Evolutionary conservation across 2,329 filamentous ascomycete genomes (phyloP).

Genomic region (Meredithiella fracta): DNA sequence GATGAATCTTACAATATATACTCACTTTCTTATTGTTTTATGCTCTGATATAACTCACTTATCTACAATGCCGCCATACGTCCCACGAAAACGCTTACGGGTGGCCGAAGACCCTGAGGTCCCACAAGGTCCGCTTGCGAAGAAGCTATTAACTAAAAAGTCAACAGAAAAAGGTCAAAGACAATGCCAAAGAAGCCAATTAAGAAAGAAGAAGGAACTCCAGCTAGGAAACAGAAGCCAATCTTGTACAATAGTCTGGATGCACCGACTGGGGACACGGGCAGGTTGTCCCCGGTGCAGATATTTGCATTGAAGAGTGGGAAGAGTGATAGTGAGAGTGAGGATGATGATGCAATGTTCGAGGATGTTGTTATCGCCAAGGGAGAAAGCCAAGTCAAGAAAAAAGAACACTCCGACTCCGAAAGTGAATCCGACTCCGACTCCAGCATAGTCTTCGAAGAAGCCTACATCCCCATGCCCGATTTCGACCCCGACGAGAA

Average conservation of each 20-base stretch:
- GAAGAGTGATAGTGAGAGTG: slow-evolving; percentile 25
- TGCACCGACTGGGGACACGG: slow-evolving; percentile 25
- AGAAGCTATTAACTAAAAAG: neutral
- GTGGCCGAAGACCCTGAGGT: slow-evolving; percentile 16
- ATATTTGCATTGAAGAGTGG: slow-evolving; percentile 19
- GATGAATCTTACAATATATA: neutral
- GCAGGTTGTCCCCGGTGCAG: neutral
- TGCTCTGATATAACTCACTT: neutral
- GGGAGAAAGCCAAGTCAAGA: slow-evolving; percentile 15
- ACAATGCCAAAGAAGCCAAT: neutral
- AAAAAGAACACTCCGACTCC: slow-evolving; percentile 16
- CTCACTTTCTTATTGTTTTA: neutral
- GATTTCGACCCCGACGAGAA: slow-evolving; percentile 25
- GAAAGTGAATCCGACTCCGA: slow-evolving; percentile 30
- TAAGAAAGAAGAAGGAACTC: neutral
- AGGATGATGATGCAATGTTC: slow-evolving; percentile 20
- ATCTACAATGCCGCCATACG: slow-evolving; percentile 45
- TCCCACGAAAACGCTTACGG: slow-evolving; percentile 49
- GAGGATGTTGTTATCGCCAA: slow-evolving; percentile 28
- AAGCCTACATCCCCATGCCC: slow-evolving; percentile 36
- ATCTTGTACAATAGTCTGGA: slow-evolving; percentile 48
- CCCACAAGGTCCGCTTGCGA: neutral
- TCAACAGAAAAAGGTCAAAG: slow-evolving; percentile 15
- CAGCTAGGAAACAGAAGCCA: slow-evolving; percentile 29
- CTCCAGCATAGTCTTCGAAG: slow-evolving; percentile 48